Evolutionary conservation across 805 yeast species (phyloP).

Genomic region (Spathaspora sp.): DNA sequence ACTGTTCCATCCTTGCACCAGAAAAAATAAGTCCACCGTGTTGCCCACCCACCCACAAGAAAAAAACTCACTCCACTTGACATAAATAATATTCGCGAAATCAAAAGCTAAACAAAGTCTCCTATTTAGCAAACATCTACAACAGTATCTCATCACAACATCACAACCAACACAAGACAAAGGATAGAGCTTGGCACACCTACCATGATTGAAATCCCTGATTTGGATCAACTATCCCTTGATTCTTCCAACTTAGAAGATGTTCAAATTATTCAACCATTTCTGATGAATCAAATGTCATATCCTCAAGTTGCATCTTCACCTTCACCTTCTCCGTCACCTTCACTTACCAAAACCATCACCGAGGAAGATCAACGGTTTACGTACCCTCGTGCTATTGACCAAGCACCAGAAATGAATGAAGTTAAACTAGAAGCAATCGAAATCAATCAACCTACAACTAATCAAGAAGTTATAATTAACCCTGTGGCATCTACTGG

Average conservation of each 20-base stretch:
- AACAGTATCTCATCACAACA: no score
- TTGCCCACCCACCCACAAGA: no score
- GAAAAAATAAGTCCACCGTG: no score
- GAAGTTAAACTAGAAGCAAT: background rate
- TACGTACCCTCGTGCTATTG: background rate
- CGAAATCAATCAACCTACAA: background rate
- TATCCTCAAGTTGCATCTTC: background rate
- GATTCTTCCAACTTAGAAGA: background rate
- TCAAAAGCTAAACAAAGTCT: no score
- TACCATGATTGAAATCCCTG: slow-evolving; percentile 44
- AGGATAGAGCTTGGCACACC: no score
- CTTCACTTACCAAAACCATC: background rate
- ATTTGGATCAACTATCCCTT: slow-evolving; percentile 25
- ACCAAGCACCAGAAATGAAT: slow-evolving; percentile 5
- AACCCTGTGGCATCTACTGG: slow-evolving; percentile 2
- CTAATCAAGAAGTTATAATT: background rate
- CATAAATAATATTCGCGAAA: no score
- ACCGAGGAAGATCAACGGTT: background rate
- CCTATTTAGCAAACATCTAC: no score
- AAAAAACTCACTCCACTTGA: no score
- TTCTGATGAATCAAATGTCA: background rate
- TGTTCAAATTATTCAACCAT: background rate
- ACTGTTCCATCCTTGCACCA: no score
- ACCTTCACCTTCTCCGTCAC: background rate
- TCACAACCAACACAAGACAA: no score